phyloP scores from a whole-genome alignment of 805 yeast genomes.

The Brettanomyces sp. region DNA sequence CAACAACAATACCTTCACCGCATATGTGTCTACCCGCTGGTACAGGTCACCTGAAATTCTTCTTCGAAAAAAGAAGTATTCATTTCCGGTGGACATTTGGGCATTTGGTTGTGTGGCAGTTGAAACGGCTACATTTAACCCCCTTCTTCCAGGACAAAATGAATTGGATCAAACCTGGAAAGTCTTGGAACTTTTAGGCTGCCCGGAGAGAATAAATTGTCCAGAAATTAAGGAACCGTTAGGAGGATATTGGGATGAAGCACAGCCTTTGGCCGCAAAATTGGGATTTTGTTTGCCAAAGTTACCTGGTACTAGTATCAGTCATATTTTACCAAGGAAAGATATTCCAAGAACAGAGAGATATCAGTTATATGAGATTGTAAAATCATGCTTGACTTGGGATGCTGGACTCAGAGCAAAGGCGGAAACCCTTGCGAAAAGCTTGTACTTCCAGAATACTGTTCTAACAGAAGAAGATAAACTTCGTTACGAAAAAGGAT shows the following conservation, averaged over 20 bases:
- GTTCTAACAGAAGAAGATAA: conserved; percentile 9
- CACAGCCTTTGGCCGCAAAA: conserved; percentile 38
- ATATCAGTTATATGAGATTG: conserved; percentile 32
- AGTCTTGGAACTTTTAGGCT: conserved; percentile 61
- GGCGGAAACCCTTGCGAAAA: conserved; percentile 35
- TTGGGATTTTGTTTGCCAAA: conserved; percentile 52
- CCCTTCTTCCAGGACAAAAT: conserved; percentile 76
- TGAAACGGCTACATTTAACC: conserved; percentile 62
- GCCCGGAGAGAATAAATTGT: conserved; percentile 37
- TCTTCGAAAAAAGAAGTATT: conserved; percentile 50
- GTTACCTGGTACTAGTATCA: conserved; percentile 40
- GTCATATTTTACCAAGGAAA: conserved; percentile 35
- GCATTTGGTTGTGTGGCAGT: conserved; percentile 76
- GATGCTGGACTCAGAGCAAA: conserved; percentile 60
- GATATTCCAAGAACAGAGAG: conserved; percentile 28
- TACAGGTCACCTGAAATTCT: conserved; percentile 77
- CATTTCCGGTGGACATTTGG: conserved; percentile 75
- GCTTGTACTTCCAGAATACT: conserved; percentile 48
- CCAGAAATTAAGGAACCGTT: conserved; percentile 12
- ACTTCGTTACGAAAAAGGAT: background rate
- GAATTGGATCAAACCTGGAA: conserved; percentile 73
- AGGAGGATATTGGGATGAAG: conserved; percentile 74
- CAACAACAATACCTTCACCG: conserved; percentile 51
- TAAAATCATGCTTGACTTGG: conserved; percentile 57
- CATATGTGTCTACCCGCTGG: conserved; percentile 81